phyloP scores from a whole-genome alignment of 2,329 filamentous ascomycete species.

The Didymella lethalis region DNA sequence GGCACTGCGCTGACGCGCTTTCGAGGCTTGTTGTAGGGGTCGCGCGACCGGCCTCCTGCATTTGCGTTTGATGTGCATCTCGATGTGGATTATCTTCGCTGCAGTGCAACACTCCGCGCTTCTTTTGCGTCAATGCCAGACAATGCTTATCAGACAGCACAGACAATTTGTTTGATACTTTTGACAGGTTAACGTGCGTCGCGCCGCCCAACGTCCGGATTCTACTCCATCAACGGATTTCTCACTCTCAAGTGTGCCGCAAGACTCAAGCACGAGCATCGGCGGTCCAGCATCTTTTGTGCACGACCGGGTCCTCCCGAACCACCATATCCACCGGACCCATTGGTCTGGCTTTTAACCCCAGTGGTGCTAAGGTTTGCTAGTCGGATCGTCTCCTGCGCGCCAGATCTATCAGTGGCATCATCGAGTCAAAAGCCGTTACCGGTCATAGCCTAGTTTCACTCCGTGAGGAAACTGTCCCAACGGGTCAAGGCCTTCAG shows the following conservation, averaged over 20 bases:
- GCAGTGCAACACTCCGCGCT: slow-evolving; percentile 13
- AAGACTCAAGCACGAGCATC: slow-evolving; percentile 4
- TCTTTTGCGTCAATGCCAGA: slow-evolving; percentile 17
- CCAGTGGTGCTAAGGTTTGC: slow-evolving; percentile 5
- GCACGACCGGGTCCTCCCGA: slow-evolving; percentile 13
- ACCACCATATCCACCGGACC: background rate
- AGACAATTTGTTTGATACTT: background rate
- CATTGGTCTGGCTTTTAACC: slow-evolving; percentile 8
- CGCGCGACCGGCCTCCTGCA: slow-evolving; percentile 10
- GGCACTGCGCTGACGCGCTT: background rate
- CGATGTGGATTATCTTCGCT: slow-evolving; percentile 9
- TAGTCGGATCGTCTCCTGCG: slow-evolving; percentile 15
- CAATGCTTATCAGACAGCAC: slow-evolving; percentile 11
- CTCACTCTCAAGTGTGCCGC: background rate
- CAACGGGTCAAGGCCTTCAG: slow-evolving; percentile 10
- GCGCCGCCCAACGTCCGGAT: slow-evolving; percentile 5
- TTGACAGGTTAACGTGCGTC: slow-evolving; percentile 10
- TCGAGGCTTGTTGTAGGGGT: slow-evolving; percentile 8
- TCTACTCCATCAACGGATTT: slow-evolving; percentile 5
- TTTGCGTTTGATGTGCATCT: slow-evolving; percentile 11
- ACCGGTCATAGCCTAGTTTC: slow-evolving; percentile 18
- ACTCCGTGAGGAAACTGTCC: slow-evolving; percentile 4
- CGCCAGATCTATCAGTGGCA: slow-evolving; percentile 16
- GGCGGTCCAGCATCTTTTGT: slow-evolving; percentile 1
- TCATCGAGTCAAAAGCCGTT: slow-evolving; percentile 20